Base-by-base conservation (phyloP, 768 basidiomycete genomes). In the Trametopsis cervina region DNA sequence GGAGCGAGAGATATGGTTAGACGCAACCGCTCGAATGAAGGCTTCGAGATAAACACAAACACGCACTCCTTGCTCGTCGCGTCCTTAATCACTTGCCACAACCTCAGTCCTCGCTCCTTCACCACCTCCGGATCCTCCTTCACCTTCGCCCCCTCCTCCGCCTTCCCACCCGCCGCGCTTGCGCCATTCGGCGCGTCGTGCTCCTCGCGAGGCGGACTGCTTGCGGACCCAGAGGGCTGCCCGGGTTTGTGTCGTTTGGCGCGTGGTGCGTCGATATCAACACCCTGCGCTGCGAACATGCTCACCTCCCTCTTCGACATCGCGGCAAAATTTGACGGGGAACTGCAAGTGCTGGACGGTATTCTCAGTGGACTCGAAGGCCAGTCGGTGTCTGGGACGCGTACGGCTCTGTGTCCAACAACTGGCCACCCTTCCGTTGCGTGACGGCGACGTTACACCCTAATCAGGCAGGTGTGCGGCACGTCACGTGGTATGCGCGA, bases 31-130 rank as follows among this genome's bases (percentile, higher is more conserved):
- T 42, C 22, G 17, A 51, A 40, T 66, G 61, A 68, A 69, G 69
- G 29, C 15, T 33, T 33, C 15, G 66, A 67, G 69, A 69, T 66
- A 56, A 69, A 61, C 64, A 67, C 62, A 66, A 72, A 69, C 69
- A 85, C 87, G 75, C 76, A 90, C 89, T 89, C 86, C 76, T 87
- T 86, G 73, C 81, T 85, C 63, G 81, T 80, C 61, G 85, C 88
- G 65, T 87, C 84, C 75, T 79, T 86, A 64, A 90, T 74, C 33
- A 76, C 77, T 62, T 83, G 78, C 83, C 85, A 89, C 69, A 89
- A 65, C 66, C 73, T 76, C 67, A 82, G 63, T 39, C 82, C 87
- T 61, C 80, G 75, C 66, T 81, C 80, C 61, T 75, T 81, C 61
- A 84, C 74, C 43, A 50, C 56, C 49, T 68, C 68, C 13, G 50